A percentile compares a stretch with the other conserved stretches of the same genome.
These are phyloP conservation scores for Nepenthes alata DNA, from an alignment of 179 eudicot species.

Conservation along the genomic window DNA sequence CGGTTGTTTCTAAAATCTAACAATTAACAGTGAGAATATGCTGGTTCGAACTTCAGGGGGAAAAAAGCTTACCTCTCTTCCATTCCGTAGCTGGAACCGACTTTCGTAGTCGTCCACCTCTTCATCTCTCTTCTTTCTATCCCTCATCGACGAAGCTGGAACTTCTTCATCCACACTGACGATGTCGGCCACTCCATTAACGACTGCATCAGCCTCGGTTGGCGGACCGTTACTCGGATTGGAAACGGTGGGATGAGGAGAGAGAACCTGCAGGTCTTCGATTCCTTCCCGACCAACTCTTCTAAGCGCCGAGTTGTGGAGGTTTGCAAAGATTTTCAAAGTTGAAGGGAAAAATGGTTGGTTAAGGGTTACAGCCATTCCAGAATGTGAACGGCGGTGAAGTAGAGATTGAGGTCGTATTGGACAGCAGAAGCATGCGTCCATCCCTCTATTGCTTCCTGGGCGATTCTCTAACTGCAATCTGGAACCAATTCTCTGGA, in stretches of 20 bases:
- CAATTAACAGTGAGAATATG: not conserved
- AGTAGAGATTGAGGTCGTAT: not conserved
- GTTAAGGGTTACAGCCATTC: not conserved
- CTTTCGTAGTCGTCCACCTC: conserved; percentile 23
- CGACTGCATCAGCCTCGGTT: conserved; percentile 2
- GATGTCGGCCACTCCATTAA: not conserved
- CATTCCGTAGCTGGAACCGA: conserved; percentile 62
- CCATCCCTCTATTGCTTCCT: not conserved
- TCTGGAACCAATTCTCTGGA: too few species aligned
- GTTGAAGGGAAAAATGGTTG: not conserved
- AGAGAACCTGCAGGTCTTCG: conserved; percentile 7
- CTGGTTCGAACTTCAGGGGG: not conserved
- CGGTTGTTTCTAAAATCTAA: not conserved
- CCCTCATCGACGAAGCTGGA: conserved; percentile 14
- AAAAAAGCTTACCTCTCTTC: conserved; percentile 45
- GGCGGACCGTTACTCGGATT: not conserved
- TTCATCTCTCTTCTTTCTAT: conserved; percentile 10
- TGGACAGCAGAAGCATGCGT: conserved; percentile 2
- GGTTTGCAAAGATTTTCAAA: not conserved
- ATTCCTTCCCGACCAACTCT: not conserved
- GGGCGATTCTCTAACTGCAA: too few species aligned
- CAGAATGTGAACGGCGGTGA: not conserved
- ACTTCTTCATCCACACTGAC: conserved; percentile 5
- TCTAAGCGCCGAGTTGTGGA: conserved; percentile 1
- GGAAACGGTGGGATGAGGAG: conserved; percentile 24